Evolutionary conservation across 192 early-diverging fungal genomes (phyloP).

Genomic region (Cladochytrium replicatum): DNA sequence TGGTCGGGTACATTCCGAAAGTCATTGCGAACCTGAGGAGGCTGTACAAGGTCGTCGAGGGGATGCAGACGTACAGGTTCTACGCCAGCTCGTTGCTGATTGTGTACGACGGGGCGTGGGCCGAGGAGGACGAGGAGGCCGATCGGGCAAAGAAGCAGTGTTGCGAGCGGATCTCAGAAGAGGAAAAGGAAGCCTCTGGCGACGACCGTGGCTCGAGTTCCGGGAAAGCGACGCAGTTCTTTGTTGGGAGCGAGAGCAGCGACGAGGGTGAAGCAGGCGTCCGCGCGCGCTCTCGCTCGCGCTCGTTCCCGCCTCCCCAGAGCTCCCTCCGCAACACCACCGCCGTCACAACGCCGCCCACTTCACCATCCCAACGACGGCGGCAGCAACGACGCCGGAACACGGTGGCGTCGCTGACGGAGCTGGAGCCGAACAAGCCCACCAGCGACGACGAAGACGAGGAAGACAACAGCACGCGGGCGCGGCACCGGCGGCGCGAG

Average conservation of each 20-base stretch:
- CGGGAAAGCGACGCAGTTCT: not conserved
- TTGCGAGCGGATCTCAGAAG: slow-evolving; percentile 7
- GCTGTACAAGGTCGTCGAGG: slow-evolving; percentile 65
- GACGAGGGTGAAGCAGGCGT: not conserved
- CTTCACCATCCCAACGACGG: too few species aligned
- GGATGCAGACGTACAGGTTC: slow-evolving; percentile 76
- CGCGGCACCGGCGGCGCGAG: slow-evolving; percentile 16
- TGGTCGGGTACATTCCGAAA: slow-evolving; percentile 68
- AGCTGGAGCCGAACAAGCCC: slow-evolving; percentile 3
- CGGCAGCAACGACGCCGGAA: not conserved
- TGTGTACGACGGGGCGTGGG: slow-evolving; percentile 78
- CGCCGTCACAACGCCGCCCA: too few species aligned
- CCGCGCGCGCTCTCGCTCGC: not conserved
- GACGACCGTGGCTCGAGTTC: slow-evolving; percentile 3
- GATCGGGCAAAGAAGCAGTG: not conserved
- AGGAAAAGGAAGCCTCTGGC: not conserved
- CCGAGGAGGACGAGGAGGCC: slow-evolving; percentile 11
- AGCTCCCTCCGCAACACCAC: too few species aligned
- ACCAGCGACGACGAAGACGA: slow-evolving; percentile 3
- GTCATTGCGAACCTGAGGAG: slow-evolving; percentile 64
- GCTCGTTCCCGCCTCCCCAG: too few species aligned
- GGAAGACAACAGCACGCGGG: not conserved
- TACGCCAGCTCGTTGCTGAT: slow-evolving; percentile 84
- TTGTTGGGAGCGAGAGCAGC: slow-evolving; percentile 1
- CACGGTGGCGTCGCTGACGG: not conserved